Conservation (phyloP, 176 grass and related monocot species). For the Phoenix dactylifera region DNA sequence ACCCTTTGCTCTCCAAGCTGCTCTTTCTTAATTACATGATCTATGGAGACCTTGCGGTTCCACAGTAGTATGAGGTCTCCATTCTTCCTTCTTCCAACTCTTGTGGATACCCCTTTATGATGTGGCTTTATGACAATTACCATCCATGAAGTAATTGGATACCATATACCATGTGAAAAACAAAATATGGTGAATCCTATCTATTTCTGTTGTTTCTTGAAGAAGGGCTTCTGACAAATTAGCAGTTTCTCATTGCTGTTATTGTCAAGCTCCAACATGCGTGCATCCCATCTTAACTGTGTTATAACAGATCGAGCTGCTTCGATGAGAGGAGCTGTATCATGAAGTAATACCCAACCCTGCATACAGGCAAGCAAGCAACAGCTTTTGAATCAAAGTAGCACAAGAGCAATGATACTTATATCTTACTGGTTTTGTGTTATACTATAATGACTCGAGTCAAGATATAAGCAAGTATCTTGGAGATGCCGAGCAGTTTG, state of each 20-base stretch:
- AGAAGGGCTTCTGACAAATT: conserved; percentile 88
- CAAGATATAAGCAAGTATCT: too few species aligned
- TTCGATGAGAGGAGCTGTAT: conserved; percentile 63
- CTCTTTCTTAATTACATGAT: conserved; percentile 33
- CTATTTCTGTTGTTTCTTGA: conserved; percentile 46
- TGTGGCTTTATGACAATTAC: too few species aligned
- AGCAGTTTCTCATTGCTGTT: conserved; percentile 83
- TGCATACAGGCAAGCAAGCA: conserved; percentile 29
- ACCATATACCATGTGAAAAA: conserved; percentile 6
- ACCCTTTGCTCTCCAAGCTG: conserved; percentile 23
- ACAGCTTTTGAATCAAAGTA: neutral
- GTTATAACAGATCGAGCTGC: conserved; percentile 58
- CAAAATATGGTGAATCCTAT: neutral
- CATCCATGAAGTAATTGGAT: neutral
- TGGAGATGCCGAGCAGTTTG: too few species aligned
- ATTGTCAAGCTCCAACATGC: conserved; percentile 69
- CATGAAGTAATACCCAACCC: conserved; percentile 89
- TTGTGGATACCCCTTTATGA: too few species aligned
- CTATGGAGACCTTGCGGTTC: conserved; percentile 47
- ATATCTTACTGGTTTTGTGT: too few species aligned
- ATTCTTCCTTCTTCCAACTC: neutral
- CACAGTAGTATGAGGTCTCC: conserved; percentile 27
- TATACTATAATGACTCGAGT: too few species aligned
- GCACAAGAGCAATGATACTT: too few species aligned
- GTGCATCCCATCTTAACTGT: conserved; percentile 82